Evolutionary conservation across 805 yeast species (phyloP), one percentile per base, ranked within the genome.

Genomic region (Starmerella lactis-condensi): DNA sequence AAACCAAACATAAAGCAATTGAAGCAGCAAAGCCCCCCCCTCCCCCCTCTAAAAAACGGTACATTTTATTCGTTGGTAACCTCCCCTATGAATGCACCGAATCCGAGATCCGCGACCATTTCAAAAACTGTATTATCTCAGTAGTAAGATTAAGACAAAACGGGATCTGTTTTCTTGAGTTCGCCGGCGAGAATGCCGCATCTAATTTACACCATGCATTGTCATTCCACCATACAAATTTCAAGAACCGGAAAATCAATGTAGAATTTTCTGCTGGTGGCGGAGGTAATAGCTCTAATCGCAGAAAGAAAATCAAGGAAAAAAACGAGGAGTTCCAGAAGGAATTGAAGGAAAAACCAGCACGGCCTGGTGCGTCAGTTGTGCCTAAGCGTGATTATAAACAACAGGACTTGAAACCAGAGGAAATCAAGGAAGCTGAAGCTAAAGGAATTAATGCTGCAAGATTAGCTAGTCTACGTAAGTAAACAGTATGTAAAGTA

Each of bases 191-290:
- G 13, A 77, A 74, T 38, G 78, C 83, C 24, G 75, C 75, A 44
- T 66, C 70, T 37, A 67, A 74, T 37, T 73, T 89, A 72, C 93
- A 81, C 46, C 62, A 68, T 28, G 95, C 95, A 1, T 61, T 89
- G 44, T 61, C 75, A 40, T 66, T 77, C 61, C 94, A 89, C 53
- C 93, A 79, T 53, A 63, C 85, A 3, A 45, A 59, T 7, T 50
- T 85, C 40, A 64, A 68, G 35, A 63, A 65, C 26, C 64, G 94
- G 43, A 79, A 73, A 51, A 83, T 89, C 47, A 89, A 89, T 48
- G 95, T 89, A 22, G 98, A 89, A 52, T 63, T 89, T 45, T 89
- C 96, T 2, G 98, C 81, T 30, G 98, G 98, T 34, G 98, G 98
- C 25, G 98, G 98, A 29, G 95, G 95, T 34, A 85, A 85, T 51